Evolutionary conservation across 2,329 filamentous ascomycete species (phyloP), one percentile per base, ranked within the genome.

Genomic region (Knoxdaviesia capensis): DNA sequence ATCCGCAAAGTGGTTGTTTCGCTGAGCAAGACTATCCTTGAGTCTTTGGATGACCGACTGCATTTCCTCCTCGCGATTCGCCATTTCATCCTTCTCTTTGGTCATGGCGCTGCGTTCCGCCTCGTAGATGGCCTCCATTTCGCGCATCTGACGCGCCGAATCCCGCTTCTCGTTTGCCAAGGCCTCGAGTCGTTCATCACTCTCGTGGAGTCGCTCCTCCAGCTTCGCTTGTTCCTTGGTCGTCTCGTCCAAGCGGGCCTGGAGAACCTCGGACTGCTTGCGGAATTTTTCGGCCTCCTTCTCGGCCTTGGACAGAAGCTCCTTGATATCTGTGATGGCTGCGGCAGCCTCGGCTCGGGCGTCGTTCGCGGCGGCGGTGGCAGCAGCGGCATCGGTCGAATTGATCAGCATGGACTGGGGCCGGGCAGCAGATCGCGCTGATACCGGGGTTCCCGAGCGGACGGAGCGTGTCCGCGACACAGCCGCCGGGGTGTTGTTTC

Each of bases 81-180:
- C 68, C 59, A 87, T 80, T 51, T 92, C 84, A 49, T 94, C 87
- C 63, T 92, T 90, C 58, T 96, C 88, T 60, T 87, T 85, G 54
- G 84, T 76, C 62, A 88, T 81, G 43, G 83, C 76, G 53, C 79
- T 83, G 48, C 85, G 75, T 61, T 98, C 90, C 38, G 81, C 77
- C 58, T 96, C 88, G 57, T 94, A 92, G 48, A 92, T 87, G 48
- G 78, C 77, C 59, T 94, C 87, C 63, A 94, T 77, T 57, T 98
- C 90, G 48, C 88, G 76, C 54, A 84, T 82, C 59, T 92, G 80
- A 48, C 86, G 74, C 31, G 78, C 74, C 43, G 79, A 69, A 50
- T 96, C 87, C 51, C 83, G 75, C 62, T 90, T 87, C 53, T 93
- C 84, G 52, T 83, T 86, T 53, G 77, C 76, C 42, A 96, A 66